Conservation (phyloP, 164 flowering plant species). For the Stephania japonica region DNA sequence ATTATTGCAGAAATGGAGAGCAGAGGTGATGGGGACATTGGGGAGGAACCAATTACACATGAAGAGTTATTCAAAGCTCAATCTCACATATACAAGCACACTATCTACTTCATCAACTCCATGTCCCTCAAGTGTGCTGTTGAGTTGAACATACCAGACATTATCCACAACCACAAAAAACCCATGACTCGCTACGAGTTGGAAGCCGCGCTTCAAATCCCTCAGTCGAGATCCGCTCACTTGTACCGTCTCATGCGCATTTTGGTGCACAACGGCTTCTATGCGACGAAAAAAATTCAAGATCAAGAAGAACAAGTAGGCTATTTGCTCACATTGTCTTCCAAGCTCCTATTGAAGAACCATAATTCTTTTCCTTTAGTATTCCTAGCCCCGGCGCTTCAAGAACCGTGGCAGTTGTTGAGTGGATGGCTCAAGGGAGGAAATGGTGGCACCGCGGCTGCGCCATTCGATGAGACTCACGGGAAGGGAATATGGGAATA, state of each 20-base stretch:
- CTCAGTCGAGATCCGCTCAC: too few species aligned
- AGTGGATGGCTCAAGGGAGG: slow-evolving; percentile 19
- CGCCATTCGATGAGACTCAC: slow-evolving; percentile 25
- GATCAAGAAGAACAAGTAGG: slow-evolving; percentile 16
- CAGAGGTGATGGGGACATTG: too few species aligned
- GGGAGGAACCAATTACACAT: too few species aligned
- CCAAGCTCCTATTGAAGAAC: slow-evolving; percentile 24
- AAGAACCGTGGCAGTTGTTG: slow-evolving; percentile 23
- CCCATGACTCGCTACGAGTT: slow-evolving; percentile 14
- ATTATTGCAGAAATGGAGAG: too few species aligned
- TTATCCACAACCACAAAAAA: slow-evolving; percentile 23
- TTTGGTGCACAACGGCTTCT: slow-evolving; percentile 36
- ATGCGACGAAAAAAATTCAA: slow-evolving; percentile 13
- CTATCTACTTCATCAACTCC: slow-evolving; percentile 26
- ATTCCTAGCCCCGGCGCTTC: slow-evolving; percentile 20
- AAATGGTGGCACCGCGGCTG: not conserved
- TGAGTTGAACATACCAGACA: slow-evolving; percentile 31
- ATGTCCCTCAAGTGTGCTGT: slow-evolving; percentile 41
- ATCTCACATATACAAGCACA: slow-evolving; percentile 23
- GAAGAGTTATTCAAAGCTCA: slow-evolving; percentile 28
- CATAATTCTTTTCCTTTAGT: slow-evolving; percentile 11
- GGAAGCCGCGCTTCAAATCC: too few species aligned
- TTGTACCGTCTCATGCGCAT: slow-evolving; percentile 36
- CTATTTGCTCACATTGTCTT: slow-evolving; percentile 30
- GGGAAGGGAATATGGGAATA: slow-evolving; percentile 21